Conservation (phyloP, 2,329 filamentous ascomycete species). For the Ophiostoma ips region DNA sequence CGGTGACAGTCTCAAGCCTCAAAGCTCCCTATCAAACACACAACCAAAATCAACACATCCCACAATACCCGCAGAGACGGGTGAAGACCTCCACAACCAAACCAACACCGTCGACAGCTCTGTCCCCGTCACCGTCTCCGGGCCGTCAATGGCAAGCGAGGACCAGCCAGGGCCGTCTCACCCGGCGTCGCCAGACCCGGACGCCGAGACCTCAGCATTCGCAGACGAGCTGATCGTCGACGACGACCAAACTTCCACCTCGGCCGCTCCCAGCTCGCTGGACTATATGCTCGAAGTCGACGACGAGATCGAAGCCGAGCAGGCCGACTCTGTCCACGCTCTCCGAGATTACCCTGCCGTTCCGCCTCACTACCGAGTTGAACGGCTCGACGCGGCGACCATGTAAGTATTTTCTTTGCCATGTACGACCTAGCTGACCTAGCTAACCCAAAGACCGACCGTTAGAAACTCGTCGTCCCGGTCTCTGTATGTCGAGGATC, state of each 20-base stretch:
- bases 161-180: not conserved
- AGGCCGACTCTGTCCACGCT: constrained; percentile 29
- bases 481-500: constrained; percentile 21
- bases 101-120: not conserved
- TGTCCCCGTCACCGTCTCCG: not conserved
- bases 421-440: not conserved
- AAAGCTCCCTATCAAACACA: not conserved
- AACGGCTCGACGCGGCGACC: constrained; percentile 23
- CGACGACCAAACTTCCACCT: not conserved
- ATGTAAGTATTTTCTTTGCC: constrained; percentile 19
- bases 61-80: not conserved
- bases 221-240: not conserved
- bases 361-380: constrained; percentile 22
- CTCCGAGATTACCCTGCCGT: constrained; percentile 26
- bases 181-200: not conserved
- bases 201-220: not conserved
- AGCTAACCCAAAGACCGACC: not conserved
- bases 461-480: constrained; percentile 20
- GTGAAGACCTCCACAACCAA: not conserved
- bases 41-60: not conserved
- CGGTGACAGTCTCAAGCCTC: not conserved
- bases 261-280: not conserved
- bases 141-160: not conserved
- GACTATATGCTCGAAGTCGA: constrained; percentile 12
- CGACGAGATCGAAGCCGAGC: constrained; percentile 13